phyloP scores from a whole-genome alignment of 768 basidiomycete species.

The Hortiboletus campestris region DNA sequence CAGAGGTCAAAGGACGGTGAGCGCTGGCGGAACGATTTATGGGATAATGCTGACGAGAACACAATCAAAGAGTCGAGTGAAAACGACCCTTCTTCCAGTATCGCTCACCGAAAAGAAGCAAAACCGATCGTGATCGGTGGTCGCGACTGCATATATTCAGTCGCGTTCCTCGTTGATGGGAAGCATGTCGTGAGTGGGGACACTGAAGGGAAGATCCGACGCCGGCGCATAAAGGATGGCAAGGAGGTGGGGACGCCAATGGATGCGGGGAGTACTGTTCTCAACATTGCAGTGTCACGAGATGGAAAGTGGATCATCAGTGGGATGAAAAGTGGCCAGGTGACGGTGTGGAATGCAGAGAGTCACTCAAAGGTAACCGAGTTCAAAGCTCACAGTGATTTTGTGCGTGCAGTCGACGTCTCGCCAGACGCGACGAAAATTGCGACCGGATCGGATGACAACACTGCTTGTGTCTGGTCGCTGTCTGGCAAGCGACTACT shows the following conservation, averaged over 20 bases:
- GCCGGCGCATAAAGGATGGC: background rate
- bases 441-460: background rate
- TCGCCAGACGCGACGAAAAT: slow-evolving; percentile 1
- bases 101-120: background rate
- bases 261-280: background rate
- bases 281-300: background rate
- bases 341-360: slow-evolving; percentile 3
- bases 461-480: background rate
- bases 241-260: background rate
- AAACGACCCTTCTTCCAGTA: background rate
- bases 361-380: background rate
- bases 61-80: background rate
- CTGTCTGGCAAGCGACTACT: background rate
- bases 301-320: background rate
- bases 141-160: background rate
- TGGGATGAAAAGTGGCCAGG: background rate
- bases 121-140: background rate
- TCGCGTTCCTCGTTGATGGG: background rate
- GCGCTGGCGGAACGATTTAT: background rate
- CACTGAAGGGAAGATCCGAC: background rate
- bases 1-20: background rate
- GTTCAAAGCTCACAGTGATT: background rate
- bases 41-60: background rate
- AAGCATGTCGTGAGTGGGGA: background rate
- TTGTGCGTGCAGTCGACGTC: background rate